Percentiles rank a stretch among this genome's conserved stretches.
phyloP scores from a whole-genome alignment of 257 asterid species.

The Lycium barbarum region DNA sequence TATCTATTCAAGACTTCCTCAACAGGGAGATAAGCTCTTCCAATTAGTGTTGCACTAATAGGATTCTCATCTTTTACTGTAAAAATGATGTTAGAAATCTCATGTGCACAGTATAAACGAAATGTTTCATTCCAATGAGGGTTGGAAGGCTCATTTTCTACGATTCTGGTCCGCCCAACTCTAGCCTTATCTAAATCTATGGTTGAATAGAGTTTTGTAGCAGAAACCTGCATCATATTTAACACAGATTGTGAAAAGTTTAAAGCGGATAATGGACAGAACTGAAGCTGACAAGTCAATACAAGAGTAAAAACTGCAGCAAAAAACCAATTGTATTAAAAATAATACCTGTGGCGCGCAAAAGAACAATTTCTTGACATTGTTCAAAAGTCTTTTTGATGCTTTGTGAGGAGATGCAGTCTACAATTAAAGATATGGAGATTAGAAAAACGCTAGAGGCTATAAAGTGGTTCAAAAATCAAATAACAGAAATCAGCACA shows the following conservation, averaged over 20 bases:
- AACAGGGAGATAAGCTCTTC: slow-evolving; percentile 74
- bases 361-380: slow-evolving; percentile 23
- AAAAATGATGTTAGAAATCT: slow-evolving; percentile 64
- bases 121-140: slow-evolving; percentile 80
- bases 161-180: slow-evolving; percentile 67
- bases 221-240: slow-evolving; percentile 49
- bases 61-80: slow-evolving; percentile 67
- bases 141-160: slow-evolving; percentile 50
- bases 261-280: background rate
- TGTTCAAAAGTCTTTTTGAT: slow-evolving; percentile 21
- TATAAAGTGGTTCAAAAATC: background rate
- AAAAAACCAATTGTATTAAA: background rate
- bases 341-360: background rate
- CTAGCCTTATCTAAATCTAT: slow-evolving; percentile 76
- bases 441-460: background rate
- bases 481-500: background rate
- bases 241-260: background rate
- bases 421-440: background rate
- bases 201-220: slow-evolving; percentile 69
- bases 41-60: slow-evolving; percentile 79
- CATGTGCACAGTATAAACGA: slow-evolving; percentile 74
- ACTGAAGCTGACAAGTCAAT: background rate
- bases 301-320: background rate
- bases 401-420: slow-evolving; percentile 25
- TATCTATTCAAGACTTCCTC: slow-evolving; percentile 55